Evolutionary conservation across 2,329 filamentous ascomycete species (phyloP), one percentile per base, ranked within the genome.

Genomic region (Xylariaceae sp.): DNA sequence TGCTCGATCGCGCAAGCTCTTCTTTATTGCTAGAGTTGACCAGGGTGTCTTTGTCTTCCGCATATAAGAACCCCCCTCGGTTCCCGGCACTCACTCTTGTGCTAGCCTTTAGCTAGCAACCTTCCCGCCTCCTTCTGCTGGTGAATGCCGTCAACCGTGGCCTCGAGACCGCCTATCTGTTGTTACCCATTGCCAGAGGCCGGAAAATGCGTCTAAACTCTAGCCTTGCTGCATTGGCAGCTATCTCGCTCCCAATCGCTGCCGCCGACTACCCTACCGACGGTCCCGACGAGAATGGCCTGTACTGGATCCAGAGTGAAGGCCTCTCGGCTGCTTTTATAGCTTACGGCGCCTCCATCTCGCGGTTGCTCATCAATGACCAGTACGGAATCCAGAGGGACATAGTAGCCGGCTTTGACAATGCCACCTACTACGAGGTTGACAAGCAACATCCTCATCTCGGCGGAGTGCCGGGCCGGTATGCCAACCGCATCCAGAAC

Each of bases 401-500:
- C 56, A 67, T 89, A 34, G 78, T 89, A 1, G 72, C 74, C 32
- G 85, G 85, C 33, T 88, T 80, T 53, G 85, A 89, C 65, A 88
- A 88, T 56, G 83, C 84, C 31, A 76, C 67, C 36, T 78, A 83
- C 63, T 89, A 88, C 63, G 63, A 61, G 43, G 59, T 77, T 34
- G 81, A 86, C 60, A 63, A 63, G 43, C 67, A 73, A 44, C 84
- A 88, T 59, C 78, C 76, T 35, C 83, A 88, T 67, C 80, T 84
- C 49, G 85, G 83, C 42, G 69, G 78, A 52, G 78, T 89, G 1
- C 83, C 83, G 0, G 84, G 83, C 32, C 79, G 85, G 39, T 89
- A 89, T 58, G 85, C 85, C 42, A 89, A 89, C 61, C 80, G 85
- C 48, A 88, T 88, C 68, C 79, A 78, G 69, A 88, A 88, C 68